Conservation (phyloP, 2,329 filamentous ascomycete genomes). For the Fusarium succisae region DNA sequence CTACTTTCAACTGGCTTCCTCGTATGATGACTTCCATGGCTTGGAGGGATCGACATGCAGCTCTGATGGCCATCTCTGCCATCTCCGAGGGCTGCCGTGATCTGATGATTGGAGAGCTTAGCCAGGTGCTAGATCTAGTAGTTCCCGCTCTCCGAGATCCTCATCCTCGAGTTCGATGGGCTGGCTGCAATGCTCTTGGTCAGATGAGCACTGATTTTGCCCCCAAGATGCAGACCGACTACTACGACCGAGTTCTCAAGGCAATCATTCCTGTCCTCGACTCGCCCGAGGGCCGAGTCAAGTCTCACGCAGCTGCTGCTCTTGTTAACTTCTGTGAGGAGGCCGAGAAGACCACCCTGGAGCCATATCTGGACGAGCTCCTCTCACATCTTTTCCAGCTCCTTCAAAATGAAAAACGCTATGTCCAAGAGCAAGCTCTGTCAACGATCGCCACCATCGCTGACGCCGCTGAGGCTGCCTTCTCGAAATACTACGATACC, state of each 20-base stretch:
- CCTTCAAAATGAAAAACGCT: slow-evolving; percentile 90
- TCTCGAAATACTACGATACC: slow-evolving; percentile 93
- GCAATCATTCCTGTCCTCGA: slow-evolving; percentile 93
- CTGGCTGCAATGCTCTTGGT: slow-evolving; percentile 96
- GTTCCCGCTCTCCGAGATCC: slow-evolving; percentile 88
- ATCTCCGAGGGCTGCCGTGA: slow-evolving; percentile 98
- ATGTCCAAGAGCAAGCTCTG: slow-evolving; percentile 96
- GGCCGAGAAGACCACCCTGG: slow-evolving; percentile 89
- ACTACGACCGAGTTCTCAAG: slow-evolving; percentile 85
- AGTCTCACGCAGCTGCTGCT: slow-evolving; percentile 96
- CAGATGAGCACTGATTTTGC: slow-evolving; percentile 99
- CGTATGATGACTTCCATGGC: slow-evolving; percentile 96
- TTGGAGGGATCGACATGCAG: slow-evolving; percentile 95
- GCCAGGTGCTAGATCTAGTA: slow-evolving; percentile 94
- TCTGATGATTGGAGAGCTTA: slow-evolving; percentile 92
- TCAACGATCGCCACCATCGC: slow-evolving; percentile 98
- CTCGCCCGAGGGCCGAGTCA: slow-evolving; percentile 90
- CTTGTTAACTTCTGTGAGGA: slow-evolving; percentile 99
- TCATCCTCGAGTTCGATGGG: slow-evolving; percentile 95
- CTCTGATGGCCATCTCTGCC: slow-evolving; percentile 97
- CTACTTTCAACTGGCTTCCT: slow-evolving; percentile 96
- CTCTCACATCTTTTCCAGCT: slow-evolving; percentile 87
- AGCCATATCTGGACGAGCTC: slow-evolving; percentile 91
- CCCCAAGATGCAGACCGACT: slow-evolving; percentile 96
- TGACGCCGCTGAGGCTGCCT: slow-evolving; percentile 96